These are phyloP conservation scores for Saksenaea oblongispora DNA, from an alignment of 371 early-diverging fungal species.

Conservation along the genomic window DNA sequence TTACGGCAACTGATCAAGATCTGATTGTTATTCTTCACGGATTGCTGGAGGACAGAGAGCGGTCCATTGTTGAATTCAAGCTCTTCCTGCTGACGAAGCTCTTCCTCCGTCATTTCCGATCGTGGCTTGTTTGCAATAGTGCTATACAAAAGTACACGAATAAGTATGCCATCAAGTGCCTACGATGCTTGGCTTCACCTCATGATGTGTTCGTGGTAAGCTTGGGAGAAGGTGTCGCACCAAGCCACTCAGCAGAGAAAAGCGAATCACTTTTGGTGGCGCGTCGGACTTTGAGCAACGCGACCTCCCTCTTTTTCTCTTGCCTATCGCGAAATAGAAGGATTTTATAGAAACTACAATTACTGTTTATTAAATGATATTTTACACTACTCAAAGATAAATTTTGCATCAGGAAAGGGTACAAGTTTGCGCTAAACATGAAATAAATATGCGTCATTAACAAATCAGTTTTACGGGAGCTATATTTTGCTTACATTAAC, in stretches of 20 bases:
- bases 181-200: background rate
- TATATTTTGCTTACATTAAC: no score
- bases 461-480: no score
- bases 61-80: conserved; percentile 97
- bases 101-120: conserved; percentile 91
- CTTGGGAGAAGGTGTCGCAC: background rate
- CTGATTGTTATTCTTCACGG: conserved; percentile 95
- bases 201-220: background rate
- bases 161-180: background rate
- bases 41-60: conserved; percentile 92
- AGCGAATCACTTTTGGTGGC: background rate
- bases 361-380: no score
- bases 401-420: no score
- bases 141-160: conserved; percentile 6
- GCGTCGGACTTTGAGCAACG: background rate
- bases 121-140: conserved; percentile 56
- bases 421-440: no score
- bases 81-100: conserved; percentile 90
- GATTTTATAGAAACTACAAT: no score
- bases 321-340: no score
- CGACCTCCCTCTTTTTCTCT: no score
- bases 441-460: no score
- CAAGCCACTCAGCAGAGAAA: background rate
- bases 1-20: conserved; percentile 95
- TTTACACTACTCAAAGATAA: no score